phyloP scores from a whole-genome alignment of 192 early-diverging fungal genomes.

The Podila clonocystis region DNA sequence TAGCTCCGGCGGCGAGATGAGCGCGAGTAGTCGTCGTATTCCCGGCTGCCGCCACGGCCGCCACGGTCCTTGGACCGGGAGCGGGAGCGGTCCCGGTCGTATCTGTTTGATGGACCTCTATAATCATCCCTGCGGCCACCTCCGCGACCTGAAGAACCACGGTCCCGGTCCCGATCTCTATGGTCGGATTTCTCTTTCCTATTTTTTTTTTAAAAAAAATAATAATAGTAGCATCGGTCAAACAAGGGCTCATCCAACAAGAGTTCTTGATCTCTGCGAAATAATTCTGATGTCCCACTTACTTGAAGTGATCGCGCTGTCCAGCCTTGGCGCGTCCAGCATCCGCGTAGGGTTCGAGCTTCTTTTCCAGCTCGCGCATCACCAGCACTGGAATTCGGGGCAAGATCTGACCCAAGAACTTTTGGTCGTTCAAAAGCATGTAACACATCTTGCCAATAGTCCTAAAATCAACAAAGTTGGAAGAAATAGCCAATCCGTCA shows the following conservation, averaged over 20 bases:
- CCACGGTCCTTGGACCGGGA: conserved; percentile 26
- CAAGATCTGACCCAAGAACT: conserved; percentile 82
- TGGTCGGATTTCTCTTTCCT: conserved; percentile 29
- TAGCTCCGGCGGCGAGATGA: conserved; percentile 25
- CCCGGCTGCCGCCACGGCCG: conserved; percentile 8
- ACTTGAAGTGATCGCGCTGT: conserved; percentile 45
- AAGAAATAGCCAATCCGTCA: not conserved
- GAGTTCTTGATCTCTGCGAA: no score
- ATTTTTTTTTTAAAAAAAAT: not conserved
- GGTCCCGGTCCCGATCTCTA: conserved; percentile 30
- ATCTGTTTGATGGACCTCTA: conserved; percentile 6
- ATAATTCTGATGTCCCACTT: not conserved
- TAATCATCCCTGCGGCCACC: conserved; percentile 29
- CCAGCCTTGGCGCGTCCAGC: conserved; percentile 31
- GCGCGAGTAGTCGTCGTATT: conserved; percentile 24
- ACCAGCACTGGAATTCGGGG: conserved; percentile 87
- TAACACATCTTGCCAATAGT: conserved; percentile 79
- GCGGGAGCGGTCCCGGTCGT: conserved; percentile 14
- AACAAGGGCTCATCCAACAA: no score
- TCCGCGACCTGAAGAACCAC: conserved; percentile 8
- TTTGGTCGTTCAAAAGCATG: conserved; percentile 75
- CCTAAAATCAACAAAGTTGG: conserved; percentile 35
- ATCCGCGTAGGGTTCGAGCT: conserved; percentile 63
- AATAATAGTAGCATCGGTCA: not conserved
- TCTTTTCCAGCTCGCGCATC: conserved; percentile 76